Evolutionary conservation across 2,329 filamentous ascomycete genomes (phyloP), one percentile per base, ranked within the genome.

Genomic region (Aspergillus carbonarius): DNA sequence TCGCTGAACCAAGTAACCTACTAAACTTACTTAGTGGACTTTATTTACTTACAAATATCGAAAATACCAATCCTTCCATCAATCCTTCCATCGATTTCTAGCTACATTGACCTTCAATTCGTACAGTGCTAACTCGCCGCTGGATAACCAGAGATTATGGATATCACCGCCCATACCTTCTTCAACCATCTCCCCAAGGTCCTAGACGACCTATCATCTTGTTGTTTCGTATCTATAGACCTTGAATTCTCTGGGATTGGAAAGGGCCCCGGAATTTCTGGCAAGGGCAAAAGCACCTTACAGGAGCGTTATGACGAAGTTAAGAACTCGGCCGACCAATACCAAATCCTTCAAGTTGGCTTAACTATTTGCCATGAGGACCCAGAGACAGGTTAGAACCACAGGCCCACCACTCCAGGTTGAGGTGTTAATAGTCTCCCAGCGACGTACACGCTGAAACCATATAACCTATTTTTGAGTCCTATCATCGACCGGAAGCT

Each of bases 211-310:
- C 81, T 90, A 57, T 80, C 83, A 25, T 77, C 82, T 56, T 82
- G 85, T 34, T 79, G 81, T 60, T 89, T 88, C 65, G 82, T 90
- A 12, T 78, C 86, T 3, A 78, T 90, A 58, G 87, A 90, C 67
- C 77, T 89, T 12, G 87, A 90, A 71, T 82, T 89, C 47, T 88
- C 86, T 13, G 87, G 87, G 2, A 86, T 90, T 20, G 77, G 80
- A 2, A 54, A 72, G 71, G 12, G 79, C 79, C 23, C 73, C 75
- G 46, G 65, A 67, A 13, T 69, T 67, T 57, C 63, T 67, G 12
- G 72, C 76, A 66, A 69, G 37, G 76, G 77, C 35, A 79, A 79
- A 58, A 79, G 80, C 32, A 81, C 80, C 3, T 73, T 89, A 1
- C 83, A 89, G 64, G 76, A 86, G 44, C 81, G 83, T 56, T 90